These are phyloP conservation scores for Pseudisothecium myosuroides DNA, from an alignment of 225 moss, liverwort and hornwort species.

Conservation along the genomic window DNA sequence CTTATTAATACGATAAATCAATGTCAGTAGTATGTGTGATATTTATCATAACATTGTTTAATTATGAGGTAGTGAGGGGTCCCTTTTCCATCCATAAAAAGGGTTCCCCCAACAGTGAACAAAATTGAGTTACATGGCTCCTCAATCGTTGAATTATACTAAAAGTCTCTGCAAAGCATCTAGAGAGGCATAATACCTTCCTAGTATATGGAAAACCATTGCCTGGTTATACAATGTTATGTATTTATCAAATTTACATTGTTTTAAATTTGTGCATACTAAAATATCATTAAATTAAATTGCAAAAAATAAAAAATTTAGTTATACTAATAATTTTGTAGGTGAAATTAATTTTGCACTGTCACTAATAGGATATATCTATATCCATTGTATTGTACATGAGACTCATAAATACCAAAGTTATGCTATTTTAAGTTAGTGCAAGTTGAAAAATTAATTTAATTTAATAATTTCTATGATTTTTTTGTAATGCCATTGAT, in stretches of 20 bases:
- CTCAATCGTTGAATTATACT: too few relatives aligned
- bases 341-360: background rate
- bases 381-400: background rate
- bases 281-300: rapidly evolving
- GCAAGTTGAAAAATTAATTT: rapidly evolving
- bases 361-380: rapidly evolving
- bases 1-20: rapidly evolving
- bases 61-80: too few relatives aligned
- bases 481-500: background rate
- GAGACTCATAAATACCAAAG: background rate
- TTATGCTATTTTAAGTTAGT: background rate
- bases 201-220: too few relatives aligned
- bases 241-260: background rate
- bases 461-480: background rate
- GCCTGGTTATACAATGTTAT: too few relatives aligned
- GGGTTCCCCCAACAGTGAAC: too few relatives aligned
- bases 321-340: too few relatives aligned
- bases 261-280: too few relatives aligned
- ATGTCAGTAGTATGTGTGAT: rapidly evolving
- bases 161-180: too few relatives aligned
- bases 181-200: too few relatives aligned
- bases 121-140: too few relatives aligned
- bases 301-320: background rate
- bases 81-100: too few relatives aligned
- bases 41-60: too few relatives aligned